Evolutionary conservation across 176 grass and related monocot species (phyloP), one percentile per base, ranked within the genome.

Genomic region (Avena sativa): DNA sequence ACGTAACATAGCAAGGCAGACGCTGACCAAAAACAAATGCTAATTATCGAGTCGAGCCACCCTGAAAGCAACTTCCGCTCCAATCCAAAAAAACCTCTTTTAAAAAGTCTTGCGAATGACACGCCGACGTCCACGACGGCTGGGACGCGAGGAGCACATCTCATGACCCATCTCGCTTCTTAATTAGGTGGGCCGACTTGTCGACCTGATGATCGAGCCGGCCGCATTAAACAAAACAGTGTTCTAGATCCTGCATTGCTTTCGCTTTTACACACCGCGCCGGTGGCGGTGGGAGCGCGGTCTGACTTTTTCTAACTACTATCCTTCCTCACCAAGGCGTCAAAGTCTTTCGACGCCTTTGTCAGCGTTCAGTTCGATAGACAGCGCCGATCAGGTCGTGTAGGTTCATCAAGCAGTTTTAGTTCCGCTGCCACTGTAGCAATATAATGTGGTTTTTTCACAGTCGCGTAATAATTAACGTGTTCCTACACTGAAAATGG

Each of bases 261-360:
- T 44, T 55, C 8, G 8, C 21, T 50, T 66, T 23, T n/a, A 38
- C 40, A 28, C 47, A 1, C 48, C 12, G 8, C 21, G 77, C 50
- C 80, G 47, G 6, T 26, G 64, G 19, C 28, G 2, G 28, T 28
- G 28, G 28, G 55, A 51, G 6, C 19, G 28, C 28, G 28, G 28
- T 84, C 23, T 85, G 76, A 89, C 21, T 48, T 85, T 15, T 51
- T 43, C 5, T 43, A 5, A 5, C 60, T 43, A 5, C 60, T 43
- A 28, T 20, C n/a, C 26, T 30, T 28, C 8, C 2, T 76, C 14
- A 3, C 20, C 52, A 28, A 20, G 43, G 3, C 52, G 67, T 47
- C 68, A 30, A 60, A 43, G 68, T 28, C 52, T 26, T 16, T 28
- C 11, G 1, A 25, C 13, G 57, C 0, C 19, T 28, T 9, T 49